phyloP scores from a whole-genome alignment of 2,329 filamentous ascomycete genomes.

The Sporothrix globosa region DNA sequence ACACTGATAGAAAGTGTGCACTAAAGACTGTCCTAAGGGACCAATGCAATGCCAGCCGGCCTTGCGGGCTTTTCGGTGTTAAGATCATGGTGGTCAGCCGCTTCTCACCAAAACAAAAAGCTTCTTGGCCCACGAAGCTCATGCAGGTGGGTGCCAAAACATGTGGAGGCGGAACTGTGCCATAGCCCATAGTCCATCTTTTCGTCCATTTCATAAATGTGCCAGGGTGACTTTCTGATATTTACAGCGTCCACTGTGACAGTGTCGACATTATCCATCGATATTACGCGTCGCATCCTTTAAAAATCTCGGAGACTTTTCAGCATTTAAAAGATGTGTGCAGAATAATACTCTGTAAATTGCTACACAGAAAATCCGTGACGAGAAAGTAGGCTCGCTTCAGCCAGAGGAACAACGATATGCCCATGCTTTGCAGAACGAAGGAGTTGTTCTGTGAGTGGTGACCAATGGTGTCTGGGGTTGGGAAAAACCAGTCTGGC shows the following conservation, averaged over 20 bases:
- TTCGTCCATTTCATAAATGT: not conserved
- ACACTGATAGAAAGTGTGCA: not conserved
- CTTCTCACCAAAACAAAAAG: not conserved
- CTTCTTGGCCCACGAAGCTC: not conserved
- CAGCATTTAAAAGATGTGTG: not conserved
- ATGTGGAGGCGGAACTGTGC: not conserved
- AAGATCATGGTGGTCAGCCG: not conserved
- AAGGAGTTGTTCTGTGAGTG: not conserved
- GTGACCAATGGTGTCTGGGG: not conserved
- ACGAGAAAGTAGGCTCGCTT: not conserved
- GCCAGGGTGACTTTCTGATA: too few species aligned
- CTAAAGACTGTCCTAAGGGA: not conserved
- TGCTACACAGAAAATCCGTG: not conserved
- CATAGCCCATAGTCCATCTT: not conserved
- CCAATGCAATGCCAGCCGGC: not conserved
- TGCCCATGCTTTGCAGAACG: not conserved
- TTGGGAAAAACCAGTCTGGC: conserved; percentile 18
- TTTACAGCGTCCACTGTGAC: too few species aligned
- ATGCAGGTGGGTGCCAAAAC: not conserved
- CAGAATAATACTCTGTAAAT: not conserved
- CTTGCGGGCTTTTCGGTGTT: conserved; percentile 10
- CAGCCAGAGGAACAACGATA: not conserved
- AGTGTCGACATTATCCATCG: too few species aligned
- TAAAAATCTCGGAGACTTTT: not conserved
- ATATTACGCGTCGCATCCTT: too few species aligned